phyloP scores from a whole-genome alignment of 1,139 yeast species.

The Eremothecium coryli region DNA sequence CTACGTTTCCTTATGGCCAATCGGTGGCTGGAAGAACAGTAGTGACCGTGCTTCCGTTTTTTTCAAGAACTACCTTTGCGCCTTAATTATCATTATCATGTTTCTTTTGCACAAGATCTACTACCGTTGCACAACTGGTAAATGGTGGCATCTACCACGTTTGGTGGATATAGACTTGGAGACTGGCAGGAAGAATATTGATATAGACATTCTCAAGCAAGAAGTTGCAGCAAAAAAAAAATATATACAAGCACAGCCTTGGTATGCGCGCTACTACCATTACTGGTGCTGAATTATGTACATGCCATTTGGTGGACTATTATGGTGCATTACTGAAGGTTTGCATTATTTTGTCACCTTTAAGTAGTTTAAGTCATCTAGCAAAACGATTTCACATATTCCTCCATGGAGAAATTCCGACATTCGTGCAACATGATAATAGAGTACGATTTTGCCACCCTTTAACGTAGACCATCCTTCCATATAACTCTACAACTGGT shows the following conservation, averaged over 20 bases:
- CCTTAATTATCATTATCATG: conserved; percentile 38
- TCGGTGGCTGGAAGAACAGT: conserved; percentile 68
- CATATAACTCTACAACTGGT: no score
- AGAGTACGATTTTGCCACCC: no score
- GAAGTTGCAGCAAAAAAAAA: conserved; percentile 19
- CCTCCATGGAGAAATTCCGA: no score
- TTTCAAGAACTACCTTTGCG: conserved; percentile 44
- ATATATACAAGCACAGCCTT: conserved; percentile 22
- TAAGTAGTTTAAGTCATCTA: no score
- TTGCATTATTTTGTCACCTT: no score
- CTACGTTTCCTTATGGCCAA: conserved; percentile 72
- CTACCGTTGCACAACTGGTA: conserved; percentile 37
- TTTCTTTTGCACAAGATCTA: conserved; percentile 41
- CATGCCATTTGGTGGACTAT: neutral
- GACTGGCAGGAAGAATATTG: conserved; percentile 42
- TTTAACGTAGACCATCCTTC: no score
- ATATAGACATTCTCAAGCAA: conserved; percentile 29
- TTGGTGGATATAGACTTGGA: conserved; percentile 41
- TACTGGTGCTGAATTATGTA: conserved; percentile 38
- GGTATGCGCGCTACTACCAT: conserved; percentile 32
- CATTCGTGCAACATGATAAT: no score
- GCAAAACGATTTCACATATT: no score
- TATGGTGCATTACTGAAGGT: no score
- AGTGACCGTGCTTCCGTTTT: conserved; percentile 36
- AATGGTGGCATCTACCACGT: conserved; percentile 32